Percentiles rank a stretch among this genome's conserved stretches.
These are phyloP conservation scores for Boletellus sp. DNA, from an alignment of 1,284 basidiomycete genomes.

Conservation along the genomic window DNA sequence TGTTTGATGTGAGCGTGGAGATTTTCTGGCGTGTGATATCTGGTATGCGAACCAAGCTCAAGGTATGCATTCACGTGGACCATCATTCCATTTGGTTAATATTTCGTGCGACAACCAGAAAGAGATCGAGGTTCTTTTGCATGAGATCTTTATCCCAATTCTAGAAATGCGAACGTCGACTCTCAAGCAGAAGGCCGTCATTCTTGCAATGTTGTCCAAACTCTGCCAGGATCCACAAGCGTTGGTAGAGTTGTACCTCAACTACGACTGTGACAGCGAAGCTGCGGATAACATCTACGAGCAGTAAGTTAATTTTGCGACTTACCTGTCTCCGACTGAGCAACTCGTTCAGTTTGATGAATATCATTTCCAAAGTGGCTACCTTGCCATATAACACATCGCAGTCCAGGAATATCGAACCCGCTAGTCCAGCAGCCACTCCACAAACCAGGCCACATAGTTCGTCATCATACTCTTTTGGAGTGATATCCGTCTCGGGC, in stretches of 20 bases:
- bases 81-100: constrained; percentile 2
- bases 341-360: constrained; percentile 70
- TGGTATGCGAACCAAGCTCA: constrained; percentile 93
- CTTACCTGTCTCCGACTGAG: constrained; percentile 7
- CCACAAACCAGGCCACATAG: constrained; percentile 52
- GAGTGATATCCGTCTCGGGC: constrained; percentile 65
- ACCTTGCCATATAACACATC: constrained; percentile 62
- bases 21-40: constrained; percentile 97
- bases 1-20: constrained; percentile 97
- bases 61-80: constrained; percentile 47
- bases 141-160: constrained; percentile 99
- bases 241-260: constrained; percentile 94
- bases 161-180: constrained; percentile 98
- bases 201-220: constrained; percentile 82
- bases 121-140: constrained; percentile 97
- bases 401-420: constrained; percentile 51
- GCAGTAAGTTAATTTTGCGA: constrained; percentile 48
- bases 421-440: constrained; percentile 55
- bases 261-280: constrained; percentile 94
- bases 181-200: constrained; percentile 89
- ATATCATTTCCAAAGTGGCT: constrained; percentile 89
- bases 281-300: constrained; percentile 96
- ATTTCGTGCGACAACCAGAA: constrained; percentile 53
- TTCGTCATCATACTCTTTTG: constrained; percentile 56
- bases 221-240: constrained; percentile 94